phyloP scores from a whole-genome alignment of 2,329 filamentous ascomycete species.

The Madurella fahalii region DNA sequence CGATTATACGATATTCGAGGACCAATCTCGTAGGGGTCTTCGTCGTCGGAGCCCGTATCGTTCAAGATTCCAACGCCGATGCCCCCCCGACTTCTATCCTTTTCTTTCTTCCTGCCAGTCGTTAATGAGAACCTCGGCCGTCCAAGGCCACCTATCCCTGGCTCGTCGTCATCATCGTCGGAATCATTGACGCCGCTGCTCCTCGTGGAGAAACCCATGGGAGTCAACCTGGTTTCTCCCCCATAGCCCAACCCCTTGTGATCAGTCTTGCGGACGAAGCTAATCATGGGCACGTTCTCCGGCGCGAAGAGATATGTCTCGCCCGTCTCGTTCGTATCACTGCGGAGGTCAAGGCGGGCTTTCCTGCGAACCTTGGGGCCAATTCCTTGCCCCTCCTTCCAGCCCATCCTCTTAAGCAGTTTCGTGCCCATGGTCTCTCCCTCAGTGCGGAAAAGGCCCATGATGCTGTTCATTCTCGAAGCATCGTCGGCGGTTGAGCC shows the following conservation, averaged over 20 bases:
- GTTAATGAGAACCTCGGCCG: conserved; percentile 24
- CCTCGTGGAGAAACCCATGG: conserved; percentile 28
- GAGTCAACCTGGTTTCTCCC: conserved; percentile 52
- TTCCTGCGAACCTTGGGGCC: conserved; percentile 77
- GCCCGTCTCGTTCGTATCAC: conserved; percentile 35
- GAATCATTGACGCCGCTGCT: conserved; percentile 33
- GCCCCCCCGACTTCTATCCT: conserved; percentile 52
- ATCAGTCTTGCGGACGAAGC: conserved; percentile 61
- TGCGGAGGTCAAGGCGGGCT: conserved; percentile 61
- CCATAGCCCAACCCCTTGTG: conserved; percentile 66
- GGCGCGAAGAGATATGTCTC: conserved; percentile 77
- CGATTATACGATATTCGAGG: conserved; percentile 86
- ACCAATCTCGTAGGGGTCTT: conserved; percentile 89
- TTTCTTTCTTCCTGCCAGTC: conserved; percentile 46
- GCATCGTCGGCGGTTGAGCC: conserved; percentile 61
- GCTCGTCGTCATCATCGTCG: conserved; percentile 40
- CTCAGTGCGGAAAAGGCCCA: conserved; percentile 66
- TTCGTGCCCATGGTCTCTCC: conserved; percentile 86
- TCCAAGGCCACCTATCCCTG: conserved; percentile 24
- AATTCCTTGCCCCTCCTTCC: conserved; percentile 89
- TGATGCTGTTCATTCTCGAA: conserved; percentile 49
- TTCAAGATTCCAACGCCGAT: conserved; percentile 89
- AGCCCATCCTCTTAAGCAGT: conserved; percentile 87
- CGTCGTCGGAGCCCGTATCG: conserved; percentile 90
- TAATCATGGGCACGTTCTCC: conserved; percentile 68